phyloP scores from a whole-genome alignment of 1,284 basidiomycete genomes.

The Fistulina hepatica region DNA sequence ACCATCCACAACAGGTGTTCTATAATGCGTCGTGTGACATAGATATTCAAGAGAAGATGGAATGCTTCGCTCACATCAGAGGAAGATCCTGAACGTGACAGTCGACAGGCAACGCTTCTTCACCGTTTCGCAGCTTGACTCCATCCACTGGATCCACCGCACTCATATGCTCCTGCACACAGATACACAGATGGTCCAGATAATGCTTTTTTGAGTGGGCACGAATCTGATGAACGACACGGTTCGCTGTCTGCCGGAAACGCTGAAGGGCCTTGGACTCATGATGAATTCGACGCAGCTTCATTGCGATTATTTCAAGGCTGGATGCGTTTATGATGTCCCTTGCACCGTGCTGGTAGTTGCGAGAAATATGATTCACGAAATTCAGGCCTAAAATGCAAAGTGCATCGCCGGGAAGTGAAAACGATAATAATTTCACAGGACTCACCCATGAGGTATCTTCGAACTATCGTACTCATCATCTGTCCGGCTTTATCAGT shows the following conservation, averaged over 20 bases:
- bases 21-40: too few species aligned
- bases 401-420: not conserved
- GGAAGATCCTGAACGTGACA: too few species aligned
- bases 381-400: constrained; percentile 43
- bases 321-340: constrained; percentile 18
- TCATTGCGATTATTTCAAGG: constrained; percentile 35
- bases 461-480: constrained; percentile 74
- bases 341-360: constrained; percentile 16
- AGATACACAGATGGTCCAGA: constrained; percentile 49
- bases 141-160: constrained; percentile 67
- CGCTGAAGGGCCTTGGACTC: constrained; percentile 18
- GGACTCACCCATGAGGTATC: constrained; percentile 70
- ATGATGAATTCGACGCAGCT: too few species aligned
- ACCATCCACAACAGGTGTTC: too few species aligned
- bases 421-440: not conserved
- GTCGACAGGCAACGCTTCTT: too few species aligned
- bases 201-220: constrained; percentile 43
- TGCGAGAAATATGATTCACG: constrained; percentile 47
- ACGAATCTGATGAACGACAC: constrained; percentile 30
- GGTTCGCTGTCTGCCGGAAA: constrained; percentile 9
- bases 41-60: too few species aligned
- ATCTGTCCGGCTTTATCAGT: constrained; percentile 73
- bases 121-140: constrained; percentile 28
- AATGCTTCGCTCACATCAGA: too few species aligned
- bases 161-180: constrained; percentile 68